Base-by-base conservation (phyloP, 2,329 filamentous ascomycete genomes). In the Phyllosticta capitalensis region DNA sequence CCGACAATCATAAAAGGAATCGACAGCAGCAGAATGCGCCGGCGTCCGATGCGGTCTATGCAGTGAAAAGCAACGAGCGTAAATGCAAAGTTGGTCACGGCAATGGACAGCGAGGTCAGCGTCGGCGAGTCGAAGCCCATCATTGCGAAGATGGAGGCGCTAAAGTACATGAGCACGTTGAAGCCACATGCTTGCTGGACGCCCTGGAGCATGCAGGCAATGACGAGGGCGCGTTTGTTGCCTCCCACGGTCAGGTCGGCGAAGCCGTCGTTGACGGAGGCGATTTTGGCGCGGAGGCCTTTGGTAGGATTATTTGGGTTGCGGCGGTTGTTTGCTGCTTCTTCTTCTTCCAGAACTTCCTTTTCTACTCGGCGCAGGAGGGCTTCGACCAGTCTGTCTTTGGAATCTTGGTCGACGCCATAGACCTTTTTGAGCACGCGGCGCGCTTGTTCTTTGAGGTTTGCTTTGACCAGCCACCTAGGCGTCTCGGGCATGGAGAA, bases 171-270 rank as follows among this genome's bases (percentile, higher is more conserved):
- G 21, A 56, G 38, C 66, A 70, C 64, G 67, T 73, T 71, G 62
- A 75, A 75, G 20, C 73, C 91, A 67, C 89, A 94, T 0, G 95
- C 80, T 71, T 97, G 92, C 73, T 96, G 92, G 6, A 95, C 76
- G 0, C 85, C 90, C 68, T 96, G 92, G 1, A 96, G 79, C 64
- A 94, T 81, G 73, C 91, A 95, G 0, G 92, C 90, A 69, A 96
- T 94, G 0, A 82, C 82, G 68, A 96, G 73, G 0, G 92, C 92
- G 62, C 90, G 83, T 56, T 86, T 78, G 66, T 90, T 88, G 60
- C 82, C 73, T 5, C 68, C 71, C 0, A 73, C 65, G 20, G 74
- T 30, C 6, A 78, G 67, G 64, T 82, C 81, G 17, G 72, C 70
- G 55, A 87, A 72, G 52, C 86, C 74, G 67, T 83, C 81, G 48